Percentiles rank a stretch among this genome's conserved stretches.
phyloP scores from a whole-genome alignment of 257 asterid genomes.

The Gentiana straminea region DNA sequence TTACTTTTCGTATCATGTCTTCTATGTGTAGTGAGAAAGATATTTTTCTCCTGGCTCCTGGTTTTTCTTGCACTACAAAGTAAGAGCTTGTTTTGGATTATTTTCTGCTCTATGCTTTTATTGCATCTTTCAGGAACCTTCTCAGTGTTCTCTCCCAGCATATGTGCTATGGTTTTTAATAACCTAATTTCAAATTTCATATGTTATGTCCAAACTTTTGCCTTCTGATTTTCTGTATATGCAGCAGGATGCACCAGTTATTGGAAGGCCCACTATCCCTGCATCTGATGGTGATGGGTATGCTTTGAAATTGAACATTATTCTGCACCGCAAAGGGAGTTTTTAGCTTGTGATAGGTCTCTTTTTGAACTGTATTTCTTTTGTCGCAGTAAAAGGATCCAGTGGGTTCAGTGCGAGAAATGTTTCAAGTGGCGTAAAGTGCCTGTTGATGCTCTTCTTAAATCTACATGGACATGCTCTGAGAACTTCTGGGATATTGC shows the following conservation, averaged over 20 bases:
- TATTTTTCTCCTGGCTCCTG: no score
- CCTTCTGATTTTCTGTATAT: slow-evolving; percentile 13
- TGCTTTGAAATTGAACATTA: slow-evolving; percentile 4
- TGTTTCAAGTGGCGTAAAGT: slow-evolving; percentile 93
- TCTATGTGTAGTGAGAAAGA: background rate
- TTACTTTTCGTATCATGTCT: background rate
- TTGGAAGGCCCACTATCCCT: slow-evolving; percentile 81
- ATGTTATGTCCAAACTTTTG: background rate
- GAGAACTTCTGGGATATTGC: slow-evolving; percentile 55
- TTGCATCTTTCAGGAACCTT: no score
- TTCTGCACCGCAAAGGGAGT: slow-evolving; percentile 9
- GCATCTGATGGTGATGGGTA: slow-evolving; percentile 63
- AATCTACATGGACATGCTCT: slow-evolving; percentile 73
- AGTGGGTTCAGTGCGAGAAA: slow-evolving; percentile 89
- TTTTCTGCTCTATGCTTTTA: no score
- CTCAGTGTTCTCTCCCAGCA: no score
- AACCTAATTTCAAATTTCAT: background rate
- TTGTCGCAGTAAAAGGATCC: slow-evolving; percentile 40
- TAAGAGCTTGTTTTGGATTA: no score
- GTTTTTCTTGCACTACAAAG: no score
- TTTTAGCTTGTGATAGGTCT: background rate
- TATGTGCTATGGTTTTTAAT: background rate
- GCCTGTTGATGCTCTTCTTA: slow-evolving; percentile 61
- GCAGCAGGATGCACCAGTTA: slow-evolving; percentile 64
- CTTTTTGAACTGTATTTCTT: slow-evolving; percentile 3